Base-by-base conservation (phyloP, 164 flowering plant species). In the Chimonanthus salicifolius region DNA sequence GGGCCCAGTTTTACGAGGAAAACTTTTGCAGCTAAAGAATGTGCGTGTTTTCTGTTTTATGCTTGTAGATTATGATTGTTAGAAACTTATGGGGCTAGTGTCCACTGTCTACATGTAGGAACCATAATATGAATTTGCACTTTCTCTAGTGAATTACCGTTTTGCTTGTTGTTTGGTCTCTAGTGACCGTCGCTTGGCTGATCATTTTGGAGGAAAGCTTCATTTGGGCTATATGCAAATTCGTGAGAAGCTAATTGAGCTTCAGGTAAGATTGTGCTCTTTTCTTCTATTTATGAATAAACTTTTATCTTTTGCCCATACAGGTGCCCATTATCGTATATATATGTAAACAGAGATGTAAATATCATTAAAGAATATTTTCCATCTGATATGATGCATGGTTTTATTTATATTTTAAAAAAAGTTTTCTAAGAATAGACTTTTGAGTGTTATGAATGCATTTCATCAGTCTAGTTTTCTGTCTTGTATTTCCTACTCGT, bases 1-100 rank as follows among this genome's bases (percentile, higher is more conserved):
- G 94, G 94, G 94, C 93, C 97, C 98, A 87, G 92, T 92, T 88
- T 89, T 91, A 85, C 96, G 96, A 88, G 99, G 98, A 91, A 88
- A 79, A 89, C 95, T 91, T 92, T 88, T 95, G 91, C 95, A 83
- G 97, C 99, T 95, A 87, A 85, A 92, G 89, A 88, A 92, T 92
- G 99, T 95, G 99, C 99, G 97, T 94, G 81, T 86, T 91, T 85
- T 87, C 84, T 83, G 82, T 84, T 87, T 88, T 87, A 77, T 85
- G 84, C 72, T 92, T 82, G 85, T 87, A 71, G 87, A 85, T 86
- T 87, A 79, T 81, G 81, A 77, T 80, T 81, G 70, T 78, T 80
- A 73, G 80, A 78, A 49, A 16, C 60, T 54, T 54, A 54, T 54
- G 60, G 60, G 44, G 44, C 13, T 33, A 46, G 10, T 58, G 47